Conservation (phyloP, 176 grass and related monocot species). For the Microstegium vimineum region DNA sequence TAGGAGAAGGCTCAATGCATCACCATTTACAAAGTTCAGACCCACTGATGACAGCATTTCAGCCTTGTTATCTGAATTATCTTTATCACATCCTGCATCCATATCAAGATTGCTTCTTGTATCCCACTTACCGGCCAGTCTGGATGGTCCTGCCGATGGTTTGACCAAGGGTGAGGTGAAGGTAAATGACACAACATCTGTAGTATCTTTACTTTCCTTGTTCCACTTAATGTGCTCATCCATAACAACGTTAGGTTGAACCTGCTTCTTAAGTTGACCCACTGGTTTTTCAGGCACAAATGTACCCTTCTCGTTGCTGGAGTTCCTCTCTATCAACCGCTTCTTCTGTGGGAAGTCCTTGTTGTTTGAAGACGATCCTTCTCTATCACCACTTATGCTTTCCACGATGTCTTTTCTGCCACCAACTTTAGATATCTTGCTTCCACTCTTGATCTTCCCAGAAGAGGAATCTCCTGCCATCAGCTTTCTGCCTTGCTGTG, state of each 20-base stretch:
- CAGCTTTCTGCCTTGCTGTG: constrained; percentile 61
- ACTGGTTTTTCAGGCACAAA: constrained; percentile 35
- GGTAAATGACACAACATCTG: constrained; percentile 87
- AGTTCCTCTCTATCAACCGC: constrained; percentile 60
- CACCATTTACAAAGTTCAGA: constrained; percentile 51
- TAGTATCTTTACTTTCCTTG: constrained; percentile 44
- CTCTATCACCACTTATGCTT: constrained; percentile 40
- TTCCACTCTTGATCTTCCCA: constrained; percentile 55
- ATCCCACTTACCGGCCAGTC: constrained; percentile 33
- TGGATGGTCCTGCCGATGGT: constrained; percentile 31
- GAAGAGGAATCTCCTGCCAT: constrained; percentile 52
- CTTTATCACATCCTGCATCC: constrained; percentile 29
- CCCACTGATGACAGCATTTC: constrained; percentile 41
- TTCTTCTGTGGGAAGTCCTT: constrained; percentile 90
- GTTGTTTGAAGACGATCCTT: constrained; percentile 53
- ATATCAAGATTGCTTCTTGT: constrained; percentile 27
- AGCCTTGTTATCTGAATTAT: constrained; percentile 28
- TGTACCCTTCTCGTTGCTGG: constrained; percentile 44
- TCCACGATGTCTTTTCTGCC: constrained; percentile 48
- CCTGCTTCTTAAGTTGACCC: constrained; percentile 33
- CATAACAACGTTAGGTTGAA: constrained; percentile 60
- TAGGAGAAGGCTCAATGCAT: constrained; percentile 76
- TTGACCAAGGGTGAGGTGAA: constrained; percentile 75
- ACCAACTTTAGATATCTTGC: constrained; percentile 52
- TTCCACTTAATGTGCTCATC: constrained; percentile 63